Base-by-base conservation (phyloP, 768 basidiomycete genomes). In the Mycena capillaripes region DNA sequence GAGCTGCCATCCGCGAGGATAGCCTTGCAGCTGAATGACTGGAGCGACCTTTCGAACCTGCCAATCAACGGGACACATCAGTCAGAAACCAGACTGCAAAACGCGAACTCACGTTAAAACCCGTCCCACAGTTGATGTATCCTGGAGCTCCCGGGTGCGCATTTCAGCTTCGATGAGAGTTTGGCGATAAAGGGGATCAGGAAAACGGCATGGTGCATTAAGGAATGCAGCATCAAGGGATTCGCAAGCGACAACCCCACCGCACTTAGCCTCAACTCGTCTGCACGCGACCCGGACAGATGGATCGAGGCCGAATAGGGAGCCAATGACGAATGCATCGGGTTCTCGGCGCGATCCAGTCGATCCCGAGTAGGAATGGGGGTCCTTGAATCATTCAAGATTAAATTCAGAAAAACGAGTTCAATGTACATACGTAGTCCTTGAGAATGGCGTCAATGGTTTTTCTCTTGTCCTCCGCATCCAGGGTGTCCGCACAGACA, bases 361-460 rank as follows among this genome's bases (percentile, higher is more conserved):
- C n/a, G 48, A 52, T 2, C 63, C 63, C 8, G 2, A 2, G 27
- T 29, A 57, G 29, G 53, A 66, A 57, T 66, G 53, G 2, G 53
- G 27, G 30, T 66, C 65, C 65, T 66, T 10, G 19, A 23, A 42
- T 52, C 34, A 65, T 65, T 50, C 29, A 55, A 27, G 30, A 16
- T 14, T 14, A 30, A 57, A 27, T 27, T 7, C 40, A 30, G 38
- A 40, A 66, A 38, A 2, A 30, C 23, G 23, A 56, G 29, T 40
- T 3, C 23, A 44, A 2, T 12, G 27, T 30, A 66, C 53, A 23
- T 16, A 66, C 65, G 9, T 55, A 36, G 25, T 66, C 65, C 6
- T 57, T 56, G 65, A 66, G 36, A 21, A 66, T 40, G 8, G 53
- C 55, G 36, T 66, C 65, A n/a, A 57, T 44, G 4, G 65, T 57